Base-by-base conservation (phyloP, 2,329 filamentous ascomycete species). In the Bipolaris bicolor region DNA sequence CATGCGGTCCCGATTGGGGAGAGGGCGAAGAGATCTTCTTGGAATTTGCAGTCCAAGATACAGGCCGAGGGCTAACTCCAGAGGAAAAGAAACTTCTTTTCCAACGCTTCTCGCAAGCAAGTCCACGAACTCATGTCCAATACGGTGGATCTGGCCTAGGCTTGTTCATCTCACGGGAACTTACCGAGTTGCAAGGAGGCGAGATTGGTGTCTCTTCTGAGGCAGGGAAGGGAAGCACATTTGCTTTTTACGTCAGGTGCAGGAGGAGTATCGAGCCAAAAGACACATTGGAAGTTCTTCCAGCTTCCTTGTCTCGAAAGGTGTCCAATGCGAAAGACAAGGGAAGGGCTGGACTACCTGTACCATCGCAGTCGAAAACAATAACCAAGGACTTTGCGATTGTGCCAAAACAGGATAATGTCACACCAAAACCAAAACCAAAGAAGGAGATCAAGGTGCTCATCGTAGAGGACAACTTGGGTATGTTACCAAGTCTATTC, bases 101-200 rank as follows among this genome's bases (percentile, higher is more conserved):
- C 75, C 86, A 91, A 64, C 85, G 90, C 20, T 95, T 95, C 72
- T 88, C 88, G 6, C 91, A 94, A 75, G 89, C 90, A 0, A 91
- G 86, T 20, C 88, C 89, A 1, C 85, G 86, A 48, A 92, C 90
- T 0, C 90, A 92, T 63, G 86, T 91, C 15, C 86, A 91, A 64
- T 92, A 94, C 63, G 91, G 90, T 20, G 91, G 91, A 0, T 90
- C 88, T 0, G 91, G 91, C 0, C 81, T 95, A 1, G 91, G 91
- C 0, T 80, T 94, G 0, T 94, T 92, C 73, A 93, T 94, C 62
- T 90, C 88, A 36, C 84, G 90, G 22, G 86, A 90, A 52, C 81
- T 95, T n/a, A 91, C 90, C 0, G 90, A 94, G 70, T 79, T 94
- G 10, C 90, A 93, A 71, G 90, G 90, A 18, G 91, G 91, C 3